Evolutionary conservation across 2,329 filamentous ascomycete species (phyloP).

Genomic region (Cordyceps cicadae): DNA sequence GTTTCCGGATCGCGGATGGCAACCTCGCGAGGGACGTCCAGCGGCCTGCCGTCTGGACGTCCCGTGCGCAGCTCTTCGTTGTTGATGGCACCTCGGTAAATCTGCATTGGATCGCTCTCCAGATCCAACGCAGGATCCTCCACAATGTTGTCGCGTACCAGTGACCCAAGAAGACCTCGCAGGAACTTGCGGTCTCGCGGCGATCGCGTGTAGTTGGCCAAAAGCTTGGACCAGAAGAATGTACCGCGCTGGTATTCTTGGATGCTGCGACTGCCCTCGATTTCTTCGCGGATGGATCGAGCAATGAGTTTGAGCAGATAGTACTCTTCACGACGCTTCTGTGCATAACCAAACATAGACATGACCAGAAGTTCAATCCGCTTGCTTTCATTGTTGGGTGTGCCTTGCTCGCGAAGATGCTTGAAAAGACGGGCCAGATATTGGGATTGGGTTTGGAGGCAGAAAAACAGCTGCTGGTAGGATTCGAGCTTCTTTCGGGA

Average conservation of each 20-base stretch:
- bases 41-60: slow-evolving; percentile 66
- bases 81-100: slow-evolving; percentile 90
- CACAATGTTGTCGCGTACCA: slow-evolving; percentile 87
- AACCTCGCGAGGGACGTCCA: slow-evolving; percentile 81
- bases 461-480: slow-evolving; percentile 97
- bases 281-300: slow-evolving; percentile 75
- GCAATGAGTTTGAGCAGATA: slow-evolving; percentile 85
- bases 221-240: slow-evolving; percentile 86
- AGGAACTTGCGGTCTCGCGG: slow-evolving; percentile 89
- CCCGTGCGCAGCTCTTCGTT: slow-evolving; percentile 95
- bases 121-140: slow-evolving; percentile 86
- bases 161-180: slow-evolving; percentile 71
- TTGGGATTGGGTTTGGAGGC: slow-evolving; percentile 90
- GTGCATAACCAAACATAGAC: slow-evolving; percentile 93
- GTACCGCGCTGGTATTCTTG: slow-evolving; percentile 85
- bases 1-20: slow-evolving; percentile 96
- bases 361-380: slow-evolving; percentile 89
- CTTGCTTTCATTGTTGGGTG: slow-evolving; percentile 85
- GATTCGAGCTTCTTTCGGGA: slow-evolving; percentile 91
- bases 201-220: slow-evolving; percentile 80
- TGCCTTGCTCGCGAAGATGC: slow-evolving; percentile 72
- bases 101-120: slow-evolving; percentile 95
- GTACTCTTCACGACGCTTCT: slow-evolving; percentile 94
- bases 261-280: slow-evolving; percentile 62
- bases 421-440: slow-evolving; percentile 87